These are phyloP conservation scores for Nyssa sinensis DNA, from an alignment of 148 eudicot genomes.

Conservation along the genomic window DNA sequence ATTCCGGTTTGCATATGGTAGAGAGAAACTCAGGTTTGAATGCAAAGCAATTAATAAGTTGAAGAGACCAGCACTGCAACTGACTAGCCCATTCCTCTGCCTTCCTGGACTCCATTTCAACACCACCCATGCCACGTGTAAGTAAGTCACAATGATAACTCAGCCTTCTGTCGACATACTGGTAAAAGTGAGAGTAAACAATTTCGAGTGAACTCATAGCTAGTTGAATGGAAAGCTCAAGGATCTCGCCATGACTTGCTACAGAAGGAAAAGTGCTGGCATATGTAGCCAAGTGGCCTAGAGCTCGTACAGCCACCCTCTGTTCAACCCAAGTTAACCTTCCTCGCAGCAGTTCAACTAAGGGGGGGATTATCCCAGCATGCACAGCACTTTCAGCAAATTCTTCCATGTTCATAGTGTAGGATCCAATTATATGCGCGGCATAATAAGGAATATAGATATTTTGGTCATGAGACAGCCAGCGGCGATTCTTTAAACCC, in stretches of 20 bases:
- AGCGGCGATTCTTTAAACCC: conserved; percentile 86
- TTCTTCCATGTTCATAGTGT: conserved; percentile 97
- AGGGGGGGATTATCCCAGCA: conserved; percentile 83
- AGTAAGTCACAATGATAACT: conserved; percentile 94
- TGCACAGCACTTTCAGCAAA: conserved; percentile 82
- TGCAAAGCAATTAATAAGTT: conserved; percentile 92
- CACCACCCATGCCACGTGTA: conserved; percentile 98
- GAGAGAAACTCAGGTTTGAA: conserved; percentile 84
- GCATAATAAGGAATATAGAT: conserved; percentile 96
- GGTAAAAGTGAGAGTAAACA: conserved; percentile 96
- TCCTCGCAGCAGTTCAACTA: conserved; percentile 90
- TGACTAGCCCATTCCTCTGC: conserved; percentile 99
- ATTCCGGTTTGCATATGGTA: conserved; percentile 79
- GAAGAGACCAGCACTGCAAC: conserved; percentile 97
- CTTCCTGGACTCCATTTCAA: conserved; percentile 97
- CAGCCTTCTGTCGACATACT: conserved; percentile 76
- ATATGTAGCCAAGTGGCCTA: conserved; percentile 93
- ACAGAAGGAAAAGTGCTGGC: conserved; percentile 75
- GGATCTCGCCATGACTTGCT: conserved; percentile 84
- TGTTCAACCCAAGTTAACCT: conserved; percentile 99
- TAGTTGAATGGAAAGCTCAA: conserved; percentile 86
- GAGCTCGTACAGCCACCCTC: conserved; percentile 95
- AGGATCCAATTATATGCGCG: conserved; percentile 96
- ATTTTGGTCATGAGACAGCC: conserved; percentile 97
- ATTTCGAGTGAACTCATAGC: conserved; percentile 96